These are phyloP conservation scores for Pelargonium cotyledonis DNA, from an alignment of 441 rosid genomes.

Conservation along the genomic window DNA sequence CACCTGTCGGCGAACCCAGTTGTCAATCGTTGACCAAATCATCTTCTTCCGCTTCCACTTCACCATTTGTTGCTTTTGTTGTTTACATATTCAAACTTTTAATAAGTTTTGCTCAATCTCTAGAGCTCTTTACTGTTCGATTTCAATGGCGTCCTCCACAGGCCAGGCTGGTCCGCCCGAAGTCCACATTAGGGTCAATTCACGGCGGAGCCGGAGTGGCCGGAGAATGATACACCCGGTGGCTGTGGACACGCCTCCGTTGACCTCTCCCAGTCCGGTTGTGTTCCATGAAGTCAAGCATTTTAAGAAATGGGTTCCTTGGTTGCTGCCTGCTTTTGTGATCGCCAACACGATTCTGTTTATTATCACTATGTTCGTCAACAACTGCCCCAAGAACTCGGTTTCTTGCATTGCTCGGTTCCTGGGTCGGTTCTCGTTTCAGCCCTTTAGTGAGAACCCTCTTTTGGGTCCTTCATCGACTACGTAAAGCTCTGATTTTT, in stretches of 20 bases:
- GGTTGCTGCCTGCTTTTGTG: constrained; percentile 74
- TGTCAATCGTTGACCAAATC: too few species aligned
- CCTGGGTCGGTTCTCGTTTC: constrained; percentile 70
- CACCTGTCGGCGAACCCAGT: too few species aligned
- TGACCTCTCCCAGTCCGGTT: constrained; percentile 23
- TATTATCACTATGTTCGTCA: constrained; percentile 61
- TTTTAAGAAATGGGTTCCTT: constrained; percentile 69
- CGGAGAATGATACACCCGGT: constrained; percentile 38
- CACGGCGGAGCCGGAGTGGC: constrained; percentile 24
- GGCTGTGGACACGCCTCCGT: constrained; percentile 27
- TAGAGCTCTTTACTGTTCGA: background rate
- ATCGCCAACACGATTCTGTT: constrained; percentile 59
- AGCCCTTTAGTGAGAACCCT: constrained; percentile 84
- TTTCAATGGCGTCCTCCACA: background rate
- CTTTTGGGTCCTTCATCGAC: constrained; percentile 84
- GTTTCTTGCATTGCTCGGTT: constrained; percentile 58
- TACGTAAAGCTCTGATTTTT: constrained; percentile 43
- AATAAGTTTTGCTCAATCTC: too few species aligned
- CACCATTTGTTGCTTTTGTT: too few species aligned
- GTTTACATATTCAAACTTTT: too few species aligned
- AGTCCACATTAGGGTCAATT: constrained; percentile 27
- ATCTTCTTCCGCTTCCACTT: too few species aligned
- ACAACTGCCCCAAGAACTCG: constrained; percentile 70
- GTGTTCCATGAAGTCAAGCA: constrained; percentile 34
- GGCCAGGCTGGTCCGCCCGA: constrained; percentile 18